Evolutionary conservation across 2,329 filamentous ascomycete species (phyloP), one percentile per base, ranked within the genome.

Genomic region (Aspergillus sp.): DNA sequence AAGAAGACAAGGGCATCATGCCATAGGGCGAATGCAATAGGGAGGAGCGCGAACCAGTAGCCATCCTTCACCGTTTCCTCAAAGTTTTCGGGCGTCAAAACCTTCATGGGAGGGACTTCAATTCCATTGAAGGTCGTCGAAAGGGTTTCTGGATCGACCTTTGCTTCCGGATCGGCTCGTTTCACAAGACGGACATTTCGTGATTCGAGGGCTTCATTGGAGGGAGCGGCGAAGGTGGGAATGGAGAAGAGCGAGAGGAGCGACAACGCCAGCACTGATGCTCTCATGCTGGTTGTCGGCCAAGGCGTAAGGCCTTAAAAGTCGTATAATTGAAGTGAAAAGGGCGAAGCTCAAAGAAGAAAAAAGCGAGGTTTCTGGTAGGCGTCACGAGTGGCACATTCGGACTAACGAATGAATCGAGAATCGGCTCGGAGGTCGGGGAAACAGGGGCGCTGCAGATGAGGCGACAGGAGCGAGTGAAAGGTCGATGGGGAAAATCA

Each of bases 81-180:
- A 50, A 81, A 80, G 45, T 71, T 73, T 13, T 75, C 70, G n/a
- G 74, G 76, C 4, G 72, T 70, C 52, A 82, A 66, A 29, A 79
- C 75, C 56, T 71, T 72, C 65, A 81, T 69, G 10, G 77, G 73
- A 31, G 79, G 79, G 19, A 82, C 79, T 58, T 77, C 69, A 20
- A 80, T 64, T 21, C 70, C 78, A 69, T 82, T 81, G 65, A 81
- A 82, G 23, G 70, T 64, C 13, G 77, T 79, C 38, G 71, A 64
- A n/a, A 59, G 53, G 45, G 55, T 47, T 16, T 40, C 62, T 48
- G 56, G 38, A 9, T 61, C 55, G n/a, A 48, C 50, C 34, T 56
- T 57, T 19, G 56, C 54, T 47, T 36, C 47, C 10, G 52, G 54
- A 45, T 57, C 56, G 21, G 56, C 59, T 60, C 68, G 65, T 51